These are phyloP conservation scores for Raphanus sativus DNA, from an alignment of 345 rosid genomes.

Conservation along the genomic window DNA sequence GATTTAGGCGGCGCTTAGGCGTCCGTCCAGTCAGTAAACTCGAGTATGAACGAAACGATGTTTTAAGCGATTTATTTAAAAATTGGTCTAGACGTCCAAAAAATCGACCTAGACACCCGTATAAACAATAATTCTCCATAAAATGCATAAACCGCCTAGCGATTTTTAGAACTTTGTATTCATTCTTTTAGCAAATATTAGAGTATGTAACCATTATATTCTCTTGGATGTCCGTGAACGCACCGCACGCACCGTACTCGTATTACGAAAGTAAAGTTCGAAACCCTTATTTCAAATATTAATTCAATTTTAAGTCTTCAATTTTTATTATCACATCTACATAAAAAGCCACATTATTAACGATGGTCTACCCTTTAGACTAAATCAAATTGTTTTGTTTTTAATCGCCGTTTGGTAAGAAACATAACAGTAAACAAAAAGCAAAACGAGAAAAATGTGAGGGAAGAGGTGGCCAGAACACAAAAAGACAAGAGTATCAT, in stretches of 20 bases:
- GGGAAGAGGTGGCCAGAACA: slow-evolving; percentile 1
- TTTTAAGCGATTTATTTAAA: too few species aligned
- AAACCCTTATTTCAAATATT: neutral
- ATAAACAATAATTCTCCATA: too few species aligned
- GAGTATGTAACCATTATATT: too few species aligned
- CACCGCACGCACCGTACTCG: neutral
- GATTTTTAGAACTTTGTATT: too few species aligned
- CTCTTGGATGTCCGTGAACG: neutral
- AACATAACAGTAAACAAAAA: neutral
- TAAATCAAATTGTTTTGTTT: neutral
- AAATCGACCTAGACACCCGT: too few species aligned
- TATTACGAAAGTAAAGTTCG: neutral
- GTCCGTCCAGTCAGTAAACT: too few species aligned
- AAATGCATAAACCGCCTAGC: too few species aligned
- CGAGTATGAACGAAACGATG: too few species aligned
- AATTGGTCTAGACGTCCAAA: too few species aligned
- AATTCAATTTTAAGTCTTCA: neutral
- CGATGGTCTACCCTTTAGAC: neutral
- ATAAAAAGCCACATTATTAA: neutral
- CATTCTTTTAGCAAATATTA: too few species aligned
- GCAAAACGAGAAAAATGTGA: slow-evolving; percentile 33
- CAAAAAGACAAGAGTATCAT: slow-evolving; percentile 14
- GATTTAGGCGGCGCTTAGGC: too few species aligned
- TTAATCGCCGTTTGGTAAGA: neutral
- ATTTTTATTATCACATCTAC: neutral